A percentile compares a stretch with the other conserved stretches of the same genome.
Conservation (phyloP, 805 yeast genomes). For the Peterozyma xylosa region DNA sequence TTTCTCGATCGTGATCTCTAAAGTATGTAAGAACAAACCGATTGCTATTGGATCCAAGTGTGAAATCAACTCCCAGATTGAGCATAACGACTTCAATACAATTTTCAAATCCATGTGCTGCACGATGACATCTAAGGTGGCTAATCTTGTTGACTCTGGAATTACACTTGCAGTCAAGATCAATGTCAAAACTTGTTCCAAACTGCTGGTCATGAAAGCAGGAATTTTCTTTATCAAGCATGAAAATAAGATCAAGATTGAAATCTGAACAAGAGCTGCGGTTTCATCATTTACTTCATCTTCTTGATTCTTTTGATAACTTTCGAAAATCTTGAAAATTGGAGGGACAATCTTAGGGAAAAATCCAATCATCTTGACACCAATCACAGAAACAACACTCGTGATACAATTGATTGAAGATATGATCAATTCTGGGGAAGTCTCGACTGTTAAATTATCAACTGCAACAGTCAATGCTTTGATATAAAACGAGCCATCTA, state of each 20-base stretch:
- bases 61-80: constrained; percentile 48
- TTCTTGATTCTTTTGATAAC: constrained; percentile 19
- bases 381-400: constrained; percentile 63
- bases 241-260: constrained; percentile 65
- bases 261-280: constrained; percentile 48
- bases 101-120: constrained; percentile 61
- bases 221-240: constrained; percentile 79
- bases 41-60: constrained; percentile 38
- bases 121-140: constrained; percentile 53
- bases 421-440: constrained; percentile 54
- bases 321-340: constrained; percentile 51
- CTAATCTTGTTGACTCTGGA: constrained; percentile 51
- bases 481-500: constrained; percentile 39
- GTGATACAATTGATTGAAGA: constrained; percentile 70
- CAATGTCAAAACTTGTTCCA: constrained; percentile 53
- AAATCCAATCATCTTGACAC: constrained; percentile 78
- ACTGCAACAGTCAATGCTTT: constrained; percentile 42
- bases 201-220: constrained; percentile 66
- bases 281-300: constrained; percentile 16
- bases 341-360: constrained; percentile 84
- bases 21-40: constrained; percentile 61
- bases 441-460: constrained; percentile 23
- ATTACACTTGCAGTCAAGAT: constrained; percentile 53
- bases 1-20: constrained; percentile 59
- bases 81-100: constrained; percentile 53